phyloP scores from a whole-genome alignment of 2,329 filamentous ascomycete species.

The Xylariales sp. region DNA sequence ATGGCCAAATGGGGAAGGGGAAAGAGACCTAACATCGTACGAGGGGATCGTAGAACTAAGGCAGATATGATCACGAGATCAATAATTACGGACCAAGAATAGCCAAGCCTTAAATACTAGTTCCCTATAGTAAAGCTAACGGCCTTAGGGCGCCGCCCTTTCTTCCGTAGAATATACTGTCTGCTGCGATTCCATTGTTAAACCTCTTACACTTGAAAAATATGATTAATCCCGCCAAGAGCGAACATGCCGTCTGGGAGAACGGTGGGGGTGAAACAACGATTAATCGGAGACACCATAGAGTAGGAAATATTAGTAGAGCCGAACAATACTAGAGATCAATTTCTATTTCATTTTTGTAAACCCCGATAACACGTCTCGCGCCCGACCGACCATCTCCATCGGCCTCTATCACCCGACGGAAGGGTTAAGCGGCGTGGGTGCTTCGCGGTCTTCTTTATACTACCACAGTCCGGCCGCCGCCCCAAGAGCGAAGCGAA shows the following conservation, averaged over 20 bases:
- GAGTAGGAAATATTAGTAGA: no score
- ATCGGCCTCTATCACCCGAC: not conserved
- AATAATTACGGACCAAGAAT: not conserved
- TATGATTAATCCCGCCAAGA: no score
- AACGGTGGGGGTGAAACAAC: no score
- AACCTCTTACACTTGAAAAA: no score
- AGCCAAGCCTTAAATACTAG: not conserved
- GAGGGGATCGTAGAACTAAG: not conserved
- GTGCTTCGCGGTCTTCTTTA: not conserved
- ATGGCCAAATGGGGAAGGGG: not conserved
- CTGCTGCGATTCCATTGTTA: not conserved
- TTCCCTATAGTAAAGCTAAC: not conserved
- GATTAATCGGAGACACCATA: no score
- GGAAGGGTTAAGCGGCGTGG: not conserved
- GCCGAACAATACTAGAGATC: no score
- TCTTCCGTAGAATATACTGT: not conserved
- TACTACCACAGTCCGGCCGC: not conserved
- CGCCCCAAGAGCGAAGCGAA: not conserved
- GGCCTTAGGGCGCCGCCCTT: not conserved
- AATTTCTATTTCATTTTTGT: no score
- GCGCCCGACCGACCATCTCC: not conserved
- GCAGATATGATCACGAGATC: not conserved
- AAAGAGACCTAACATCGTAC: not conserved
- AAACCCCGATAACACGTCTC: no score
- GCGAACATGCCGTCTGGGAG: no score